phyloP scores from a whole-genome alignment of 148 eudicot genomes.

The Bassia scoparia region DNA sequence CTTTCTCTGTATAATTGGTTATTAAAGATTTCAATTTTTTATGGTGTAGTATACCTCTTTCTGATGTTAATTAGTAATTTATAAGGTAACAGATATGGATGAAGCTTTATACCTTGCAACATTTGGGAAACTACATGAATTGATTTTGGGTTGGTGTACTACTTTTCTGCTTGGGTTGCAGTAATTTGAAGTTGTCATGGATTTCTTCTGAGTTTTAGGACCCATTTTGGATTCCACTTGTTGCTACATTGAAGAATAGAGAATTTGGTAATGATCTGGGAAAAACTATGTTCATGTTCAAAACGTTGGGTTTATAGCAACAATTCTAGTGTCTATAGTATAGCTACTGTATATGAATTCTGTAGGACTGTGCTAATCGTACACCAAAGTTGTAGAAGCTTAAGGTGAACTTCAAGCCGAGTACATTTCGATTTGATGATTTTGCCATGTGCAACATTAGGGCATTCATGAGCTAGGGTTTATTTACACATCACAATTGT shows the following conservation, averaged over 20 bases:
- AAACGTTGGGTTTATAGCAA: background rate
- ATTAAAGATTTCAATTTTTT: constrained; percentile 13
- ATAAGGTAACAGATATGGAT: background rate
- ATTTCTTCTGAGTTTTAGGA: background rate
- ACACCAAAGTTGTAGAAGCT: no score
- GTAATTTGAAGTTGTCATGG: background rate
- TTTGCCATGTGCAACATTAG: background rate
- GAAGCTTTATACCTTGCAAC: background rate
- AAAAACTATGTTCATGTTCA: background rate
- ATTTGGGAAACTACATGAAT: background rate
- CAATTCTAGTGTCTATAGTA: background rate
- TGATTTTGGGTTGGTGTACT: background rate
- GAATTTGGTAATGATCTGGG: background rate
- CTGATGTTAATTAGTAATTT: background rate
- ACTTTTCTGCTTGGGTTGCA: background rate
- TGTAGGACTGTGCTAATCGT: no score
- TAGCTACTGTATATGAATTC: no score
- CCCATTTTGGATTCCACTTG: background rate
- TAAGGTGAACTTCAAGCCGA: background rate
- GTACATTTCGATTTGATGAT: background rate
- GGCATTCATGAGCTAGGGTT: background rate
- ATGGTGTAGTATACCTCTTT: background rate
- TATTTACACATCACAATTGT: no score
- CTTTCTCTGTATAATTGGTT: background rate
- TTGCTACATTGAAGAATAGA: background rate